A percentile compares a stretch with the other conserved stretches of the same genome.
Conservation (phyloP, 192 early-diverging fungal species). For the Gaertneriomyces sp. region DNA sequence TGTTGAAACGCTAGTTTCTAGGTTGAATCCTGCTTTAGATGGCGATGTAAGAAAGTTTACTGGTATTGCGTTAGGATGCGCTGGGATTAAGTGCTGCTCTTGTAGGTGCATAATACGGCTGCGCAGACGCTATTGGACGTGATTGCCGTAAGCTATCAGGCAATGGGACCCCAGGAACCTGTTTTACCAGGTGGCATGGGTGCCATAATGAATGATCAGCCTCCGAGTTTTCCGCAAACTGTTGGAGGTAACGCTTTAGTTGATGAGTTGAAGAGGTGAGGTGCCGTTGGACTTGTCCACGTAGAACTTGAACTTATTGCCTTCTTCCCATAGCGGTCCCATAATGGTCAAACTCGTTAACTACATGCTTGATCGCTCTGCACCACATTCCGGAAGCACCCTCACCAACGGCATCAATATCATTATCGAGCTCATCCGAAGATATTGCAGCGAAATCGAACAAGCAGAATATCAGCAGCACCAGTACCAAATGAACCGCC, state of each 20-base stretch:
- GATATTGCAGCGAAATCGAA: slow-evolving; percentile 83
- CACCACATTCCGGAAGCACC: slow-evolving; percentile 78
- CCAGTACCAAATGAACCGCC: slow-evolving; percentile 42
- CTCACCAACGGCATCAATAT: slow-evolving; percentile 93
- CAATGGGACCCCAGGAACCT: slow-evolving; percentile 29
- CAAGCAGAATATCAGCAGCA: slow-evolving; percentile 59
- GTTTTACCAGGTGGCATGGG: slow-evolving; percentile 16
- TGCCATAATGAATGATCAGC: slow-evolving; percentile 18
- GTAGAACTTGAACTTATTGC: neutral
- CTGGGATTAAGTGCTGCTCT: neutral
- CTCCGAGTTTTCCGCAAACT: slow-evolving; percentile 13
- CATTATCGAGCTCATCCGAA: slow-evolving; percentile 95
- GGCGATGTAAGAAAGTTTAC: slow-evolving; percentile 56
- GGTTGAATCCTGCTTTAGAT: slow-evolving; percentile 75
- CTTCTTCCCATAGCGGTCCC: slow-evolving; percentile 53
- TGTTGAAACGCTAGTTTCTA: slow-evolving; percentile 70
- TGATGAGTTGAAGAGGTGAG: slow-evolving; percentile 49
- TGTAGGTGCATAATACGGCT: slow-evolving; percentile 70
- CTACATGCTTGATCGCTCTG: slow-evolving; percentile 81
- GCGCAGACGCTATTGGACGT: slow-evolving; percentile 79
- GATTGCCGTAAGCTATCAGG: slow-evolving; percentile 67
- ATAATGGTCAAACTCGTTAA: slow-evolving; percentile 72
- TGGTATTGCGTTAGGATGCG: neutral
- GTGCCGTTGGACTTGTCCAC: neutral
- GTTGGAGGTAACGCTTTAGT: slow-evolving; percentile 49